Percentiles rank a stretch among this genome's conserved stretches.
phyloP scores from a whole-genome alignment of 768 basidiomycete genomes.

The Suillus placidus region DNA sequence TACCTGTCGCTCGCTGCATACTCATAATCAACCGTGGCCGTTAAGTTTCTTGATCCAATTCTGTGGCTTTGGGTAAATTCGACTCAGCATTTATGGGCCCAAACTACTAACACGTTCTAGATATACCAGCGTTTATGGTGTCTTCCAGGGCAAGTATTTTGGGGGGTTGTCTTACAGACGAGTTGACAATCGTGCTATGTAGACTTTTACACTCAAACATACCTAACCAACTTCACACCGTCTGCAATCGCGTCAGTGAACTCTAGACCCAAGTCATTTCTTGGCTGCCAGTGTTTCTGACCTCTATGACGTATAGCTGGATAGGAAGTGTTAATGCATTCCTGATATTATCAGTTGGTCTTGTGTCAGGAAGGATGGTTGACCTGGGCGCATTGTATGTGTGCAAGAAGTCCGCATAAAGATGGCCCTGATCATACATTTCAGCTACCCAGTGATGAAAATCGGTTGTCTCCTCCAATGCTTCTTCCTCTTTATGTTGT shows the following conservation, averaged over 20 bases:
- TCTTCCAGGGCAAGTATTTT: conserved; percentile 39
- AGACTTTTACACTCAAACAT: conserved; percentile 44
- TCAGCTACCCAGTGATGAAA: conserved; percentile 47
- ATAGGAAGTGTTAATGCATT: conserved; percentile 55
- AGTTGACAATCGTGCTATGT: neutral
- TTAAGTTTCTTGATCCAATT: conserved; percentile 41
- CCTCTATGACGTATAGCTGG: conserved; percentile 30
- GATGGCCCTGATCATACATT: neutral
- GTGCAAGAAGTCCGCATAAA: neutral
- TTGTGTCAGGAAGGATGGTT: conserved; percentile 51
- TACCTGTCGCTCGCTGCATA: neutral
- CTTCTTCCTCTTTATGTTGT: conserved; percentile 48
- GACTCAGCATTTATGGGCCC: neutral
- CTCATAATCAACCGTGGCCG: neutral
- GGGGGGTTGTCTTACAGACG: neutral
- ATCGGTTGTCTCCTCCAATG: conserved; percentile 47
- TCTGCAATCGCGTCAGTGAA: conserved; percentile 40
- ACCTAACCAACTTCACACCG: conserved; percentile 38
- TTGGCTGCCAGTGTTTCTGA: neutral
- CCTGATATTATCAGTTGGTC: conserved; percentile 45
- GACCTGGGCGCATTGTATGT: conserved; percentile 55
- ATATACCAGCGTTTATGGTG: conserved; percentile 41
- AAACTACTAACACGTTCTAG: conserved; percentile 20
- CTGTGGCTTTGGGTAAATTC: conserved; percentile 39
- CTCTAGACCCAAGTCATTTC: neutral